Base-by-base conservation (phyloP, 495 filamentous ascomycete genomes). In the Penicillium ucsense region DNA sequence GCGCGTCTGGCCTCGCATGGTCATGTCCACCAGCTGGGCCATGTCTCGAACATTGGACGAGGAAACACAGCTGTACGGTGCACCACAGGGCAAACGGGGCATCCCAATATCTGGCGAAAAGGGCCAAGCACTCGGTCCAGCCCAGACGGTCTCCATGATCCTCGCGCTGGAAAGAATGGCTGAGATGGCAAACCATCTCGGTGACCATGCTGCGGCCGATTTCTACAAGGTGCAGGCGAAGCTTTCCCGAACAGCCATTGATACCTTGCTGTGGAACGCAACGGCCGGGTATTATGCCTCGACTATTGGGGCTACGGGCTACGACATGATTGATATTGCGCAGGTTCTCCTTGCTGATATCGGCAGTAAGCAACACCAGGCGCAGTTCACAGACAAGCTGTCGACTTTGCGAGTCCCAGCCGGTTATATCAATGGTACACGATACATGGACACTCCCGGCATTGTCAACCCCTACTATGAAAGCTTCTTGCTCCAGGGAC, bases 1-100 rank as follows among this genome's bases (percentile, higher is more conserved):
- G 8, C 29, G 38, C 27, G 34, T 35, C 12, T 46, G 44, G 44
- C 44, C 44, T 9, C n/a, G 34, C 3, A 46, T 46, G 44, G 44
- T 46, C 9, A 46, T 46, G 35, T 4, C 32, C 3, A 31, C 39
- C 8, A 41, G 39, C 28, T 41, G 31, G 29, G 39, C 39, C 2
- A 8, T 41, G 39, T 30, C 39, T 3, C 10, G 39, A 30, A n/a
- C 28, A 30, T 41, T 41, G 39, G 39, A 41, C 11, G 27, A 31
- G 39, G 31, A 41, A 30, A 41, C 39, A 1, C 28, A 41, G 39
- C 31, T 41, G 28, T 41, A 27, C 11, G 39, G 39, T 31, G 39
- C 39, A 1, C 39, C 39, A 10, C 31, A 41, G 2, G 39, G 39
- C 0, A 41, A n/a, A 30, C 2, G 8, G 10, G 39, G 39, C 10